phyloP scores from a whole-genome alignment of 331 rosid species.

The Spiraea crenata region DNA sequence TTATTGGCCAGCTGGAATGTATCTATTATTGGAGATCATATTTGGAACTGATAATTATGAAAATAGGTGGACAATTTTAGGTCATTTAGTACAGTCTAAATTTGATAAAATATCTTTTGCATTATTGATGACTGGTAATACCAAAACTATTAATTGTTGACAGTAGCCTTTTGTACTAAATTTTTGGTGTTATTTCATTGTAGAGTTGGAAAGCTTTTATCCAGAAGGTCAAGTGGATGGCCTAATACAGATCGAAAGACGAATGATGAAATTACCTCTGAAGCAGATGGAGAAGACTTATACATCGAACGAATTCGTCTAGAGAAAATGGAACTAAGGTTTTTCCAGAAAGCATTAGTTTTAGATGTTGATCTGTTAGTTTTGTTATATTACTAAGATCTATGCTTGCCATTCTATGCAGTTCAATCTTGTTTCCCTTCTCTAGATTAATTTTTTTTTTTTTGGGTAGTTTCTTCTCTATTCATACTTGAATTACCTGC shows the following conservation, averaged over 20 bases:
- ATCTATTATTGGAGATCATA: neutral
- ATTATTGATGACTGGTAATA: neutral
- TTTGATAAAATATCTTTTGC: neutral
- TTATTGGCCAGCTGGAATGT: neutral
- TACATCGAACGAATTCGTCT: constrained; percentile 28
- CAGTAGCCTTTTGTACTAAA: neutral
- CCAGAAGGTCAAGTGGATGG: constrained; percentile 19
- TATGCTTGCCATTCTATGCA: neutral
- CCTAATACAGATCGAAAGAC: constrained; percentile 16
- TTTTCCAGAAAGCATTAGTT: neutral
- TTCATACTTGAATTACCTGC: neutral
- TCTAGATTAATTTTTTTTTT: neutral
- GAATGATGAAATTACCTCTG: constrained; percentile 25
- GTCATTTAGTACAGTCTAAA: neutral
- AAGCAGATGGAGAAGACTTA: constrained; percentile 18
- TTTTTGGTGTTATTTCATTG: constrained; percentile 2
- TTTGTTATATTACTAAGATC: neutral
- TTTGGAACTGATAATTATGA: neutral
- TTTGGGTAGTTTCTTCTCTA: constrained; percentile 1
- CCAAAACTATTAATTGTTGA: constrained; percentile 1
- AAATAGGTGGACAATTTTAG: neutral
- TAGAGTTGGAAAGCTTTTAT: constrained; percentile 30
- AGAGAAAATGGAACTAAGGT: constrained; percentile 37
- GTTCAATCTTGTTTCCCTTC: constrained; percentile 19
- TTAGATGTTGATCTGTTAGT: neutral